Evolutionary conservation across 1,284 basidiomycete species (phyloP), one percentile per base, ranked within the genome.

Genomic region (Stygiomarasmius scandens): DNA sequence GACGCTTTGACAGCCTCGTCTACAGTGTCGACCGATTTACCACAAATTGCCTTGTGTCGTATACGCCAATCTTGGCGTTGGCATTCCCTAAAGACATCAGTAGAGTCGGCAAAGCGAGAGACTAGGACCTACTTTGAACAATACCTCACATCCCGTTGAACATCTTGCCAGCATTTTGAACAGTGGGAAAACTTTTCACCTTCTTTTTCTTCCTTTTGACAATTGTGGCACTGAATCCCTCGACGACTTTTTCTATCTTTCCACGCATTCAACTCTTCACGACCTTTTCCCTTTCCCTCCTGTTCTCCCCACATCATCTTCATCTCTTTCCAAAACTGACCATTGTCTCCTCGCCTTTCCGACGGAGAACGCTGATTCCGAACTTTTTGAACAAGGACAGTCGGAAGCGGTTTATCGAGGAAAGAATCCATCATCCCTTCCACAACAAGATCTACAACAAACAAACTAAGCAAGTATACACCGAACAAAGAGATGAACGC

Each of bases 51-150:
- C 29, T 62, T 62, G 47, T 59, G 61, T 8, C 34, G 19, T 4
- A 44, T n/a, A 45, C 59, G 54, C 58, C 55, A 62, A 32, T 62
- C 61, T 22, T n/a, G 22, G 20, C 36, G 49, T 27, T 62, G 58
- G 23, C 61, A 62, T 27, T 59, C 53, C 5, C 61, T 62, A 43
- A 22, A 34, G 32, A 43, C 24, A 48, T 27, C 20, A 6, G 25
- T 27, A 2, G 27, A 34, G 20, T 16, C 20, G 23, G 50, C 12
- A 32, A 19, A 46, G 19, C 27, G 36, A n/a, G 6, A 8, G 3
- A 12, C n/a, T n/a, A n/a, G n/a, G n/a, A 46, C 54, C 14, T 10
- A 63, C 62, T 43, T 55, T 11, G 58, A 59, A 34, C 62, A 63
- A 25, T 63, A 59, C 20, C 38, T 43, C n/a, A 61, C 25, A 41